Conservation (phyloP, 2,329 filamentous ascomycete genomes). For the Monilinia fructigena region DNA sequence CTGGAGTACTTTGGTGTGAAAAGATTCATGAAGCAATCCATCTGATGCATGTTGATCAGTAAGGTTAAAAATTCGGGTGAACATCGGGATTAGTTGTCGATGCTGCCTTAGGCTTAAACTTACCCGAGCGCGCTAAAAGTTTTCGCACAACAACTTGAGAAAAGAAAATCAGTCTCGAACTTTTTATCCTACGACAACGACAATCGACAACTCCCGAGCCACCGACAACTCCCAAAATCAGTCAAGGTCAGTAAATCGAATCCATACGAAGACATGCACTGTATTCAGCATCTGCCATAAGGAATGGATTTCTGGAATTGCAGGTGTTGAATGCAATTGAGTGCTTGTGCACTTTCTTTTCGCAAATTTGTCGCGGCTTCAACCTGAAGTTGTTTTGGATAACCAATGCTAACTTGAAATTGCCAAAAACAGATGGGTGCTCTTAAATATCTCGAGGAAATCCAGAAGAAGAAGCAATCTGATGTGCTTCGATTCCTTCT, state of each 20-base stretch:
- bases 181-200: slow-evolving; percentile 20
- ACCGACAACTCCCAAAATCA: slow-evolving; percentile 18
- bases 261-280: background rate
- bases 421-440: slow-evolving; percentile 62
- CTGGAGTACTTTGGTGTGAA: too few species aligned
- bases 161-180: slow-evolving; percentile 16
- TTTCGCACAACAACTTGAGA: slow-evolving; percentile 4
- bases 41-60: background rate
- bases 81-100: background rate
- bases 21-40: background rate
- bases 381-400: background rate
- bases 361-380: background rate
- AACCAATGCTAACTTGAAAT: slow-evolving; percentile 4
- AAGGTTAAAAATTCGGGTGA: background rate
- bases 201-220: slow-evolving; percentile 23
- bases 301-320: slow-evolving; percentile 2
- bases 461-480: slow-evolving; percentile 99
- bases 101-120: background rate
- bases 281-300: background rate
- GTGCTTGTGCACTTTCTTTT: background rate
- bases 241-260: slow-evolving; percentile 20
- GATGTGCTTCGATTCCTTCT: slow-evolving; percentile 99
- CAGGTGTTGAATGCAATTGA: background rate
- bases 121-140: slow-evolving; percentile 18
- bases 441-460: slow-evolving; percentile 99